phyloP scores from a whole-genome alignment of 2,329 filamentous ascomycete species.

The Anthostomella pinea region DNA sequence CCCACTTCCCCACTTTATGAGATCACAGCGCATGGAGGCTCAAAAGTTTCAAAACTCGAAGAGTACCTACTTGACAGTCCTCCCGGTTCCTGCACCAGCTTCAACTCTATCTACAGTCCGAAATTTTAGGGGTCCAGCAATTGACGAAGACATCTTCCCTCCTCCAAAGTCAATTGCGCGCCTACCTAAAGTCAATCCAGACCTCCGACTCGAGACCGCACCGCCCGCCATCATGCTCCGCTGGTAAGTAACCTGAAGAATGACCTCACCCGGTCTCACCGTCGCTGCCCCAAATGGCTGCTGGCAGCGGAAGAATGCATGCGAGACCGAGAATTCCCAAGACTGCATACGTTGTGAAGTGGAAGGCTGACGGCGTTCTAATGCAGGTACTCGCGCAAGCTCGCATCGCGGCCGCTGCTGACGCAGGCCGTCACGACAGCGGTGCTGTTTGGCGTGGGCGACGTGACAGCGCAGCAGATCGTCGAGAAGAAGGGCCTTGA shows the following conservation, averaged over 20 bases:
- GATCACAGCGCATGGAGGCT: constrained; percentile 5
- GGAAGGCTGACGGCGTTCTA: not conserved
- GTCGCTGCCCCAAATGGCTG: not conserved
- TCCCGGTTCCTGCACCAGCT: constrained; percentile 4
- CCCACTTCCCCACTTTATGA: constrained; percentile 13
- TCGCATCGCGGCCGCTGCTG: constrained; percentile 78
- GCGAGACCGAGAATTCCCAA: not conserved
- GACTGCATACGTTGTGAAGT: not conserved
- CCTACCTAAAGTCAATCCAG: too few relatives aligned
- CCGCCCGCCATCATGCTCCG: constrained; percentile 27
- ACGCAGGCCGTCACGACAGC: constrained; percentile 90
- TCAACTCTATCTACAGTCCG: constrained; percentile 7
- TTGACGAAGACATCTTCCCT: too few relatives aligned
- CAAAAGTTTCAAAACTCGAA: constrained; percentile 1
- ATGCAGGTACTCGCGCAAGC: constrained; percentile 77
- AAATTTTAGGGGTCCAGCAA: too few relatives aligned
- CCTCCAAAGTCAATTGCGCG: too few relatives aligned
- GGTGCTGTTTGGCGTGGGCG: constrained; percentile 88
- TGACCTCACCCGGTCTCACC: constrained; percentile 7
- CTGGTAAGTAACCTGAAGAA: constrained; percentile 23
- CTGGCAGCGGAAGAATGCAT: not conserved
- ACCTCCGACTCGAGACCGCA: constrained; percentile 12
- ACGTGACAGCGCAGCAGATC: constrained; percentile 84
- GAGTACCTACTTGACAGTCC: not conserved
- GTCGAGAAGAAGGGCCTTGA: constrained; percentile 77